phyloP scores from a whole-genome alignment of 192 early-diverging fungal genomes.

The Coemansia sp. region DNA sequence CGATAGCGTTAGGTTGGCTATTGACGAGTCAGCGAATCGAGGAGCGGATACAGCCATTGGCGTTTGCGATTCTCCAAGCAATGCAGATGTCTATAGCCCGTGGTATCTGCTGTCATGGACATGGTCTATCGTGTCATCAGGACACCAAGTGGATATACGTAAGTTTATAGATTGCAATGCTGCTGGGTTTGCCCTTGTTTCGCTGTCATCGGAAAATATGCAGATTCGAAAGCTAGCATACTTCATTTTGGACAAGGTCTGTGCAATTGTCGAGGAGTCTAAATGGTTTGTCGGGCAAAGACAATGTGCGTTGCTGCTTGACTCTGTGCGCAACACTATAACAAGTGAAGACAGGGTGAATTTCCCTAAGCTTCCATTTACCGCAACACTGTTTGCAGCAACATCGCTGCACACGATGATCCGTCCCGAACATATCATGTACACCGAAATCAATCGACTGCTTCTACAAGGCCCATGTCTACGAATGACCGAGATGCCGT shows the following conservation, averaged over 20 bases:
- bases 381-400: slow-evolving; percentile 38
- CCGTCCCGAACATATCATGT: slow-evolving; percentile 49
- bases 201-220: slow-evolving; percentile 37
- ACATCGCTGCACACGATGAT: slow-evolving; percentile 32
- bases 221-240: slow-evolving; percentile 44
- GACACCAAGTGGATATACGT: slow-evolving; percentile 14
- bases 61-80: slow-evolving; percentile 4
- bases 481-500: slow-evolving; percentile 27
- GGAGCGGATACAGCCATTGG: not conserved
- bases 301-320: slow-evolving; percentile 36
- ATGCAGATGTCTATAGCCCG: slow-evolving; percentile 29
- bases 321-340: slow-evolving; percentile 49
- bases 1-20: not conserved
- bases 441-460: slow-evolving; percentile 25
- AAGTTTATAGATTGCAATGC: slow-evolving; percentile 40
- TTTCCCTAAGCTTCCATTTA: slow-evolving; percentile 39
- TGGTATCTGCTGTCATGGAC: slow-evolving; percentile 44
- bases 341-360: slow-evolving; percentile 5
- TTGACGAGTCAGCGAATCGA: not conserved
- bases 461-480: slow-evolving; percentile 35
- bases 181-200: slow-evolving; percentile 32
- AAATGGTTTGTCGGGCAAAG: slow-evolving; percentile 19
- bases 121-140: slow-evolving; percentile 34
- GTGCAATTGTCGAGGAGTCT: slow-evolving; percentile 12
- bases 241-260: slow-evolving; percentile 32